Conservation (phyloP, 768 basidiomycete genomes). For the Boletus vinaceobasis region DNA sequence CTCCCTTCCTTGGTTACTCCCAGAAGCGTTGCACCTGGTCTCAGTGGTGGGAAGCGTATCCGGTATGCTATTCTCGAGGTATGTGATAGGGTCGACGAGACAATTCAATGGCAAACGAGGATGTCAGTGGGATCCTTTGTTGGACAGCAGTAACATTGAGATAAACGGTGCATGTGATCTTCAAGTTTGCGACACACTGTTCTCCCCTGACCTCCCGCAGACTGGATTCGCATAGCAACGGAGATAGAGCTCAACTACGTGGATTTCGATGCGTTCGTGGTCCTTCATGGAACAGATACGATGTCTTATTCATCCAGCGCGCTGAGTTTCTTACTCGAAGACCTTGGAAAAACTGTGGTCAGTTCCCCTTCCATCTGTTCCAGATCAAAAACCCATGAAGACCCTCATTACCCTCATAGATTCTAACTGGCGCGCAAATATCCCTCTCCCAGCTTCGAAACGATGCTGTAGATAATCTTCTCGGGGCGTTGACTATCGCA, state of each 20-base stretch:
- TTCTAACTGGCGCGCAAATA: constrained; percentile 91
- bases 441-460: constrained; percentile 89
- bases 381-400: neutral
- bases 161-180: constrained; percentile 54
- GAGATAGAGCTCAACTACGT: constrained; percentile 93
- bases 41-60: constrained; percentile 63
- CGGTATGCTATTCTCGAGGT: constrained; percentile 86
- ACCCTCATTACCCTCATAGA: constrained; percentile 41
- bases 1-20: constrained; percentile 80
- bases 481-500: constrained; percentile 85
- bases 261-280: constrained; percentile 83
- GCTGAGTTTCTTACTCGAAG: constrained; percentile 86
- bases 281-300: constrained; percentile 89
- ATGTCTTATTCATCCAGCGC: constrained; percentile 90
- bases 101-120: neutral
- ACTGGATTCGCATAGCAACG: constrained; percentile 87
- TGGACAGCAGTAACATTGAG: constrained; percentile 89
- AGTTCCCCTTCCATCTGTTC: constrained; percentile 9
- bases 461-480: constrained; percentile 89
- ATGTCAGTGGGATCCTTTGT: constrained; percentile 74
- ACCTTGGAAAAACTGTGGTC: constrained; percentile 89
- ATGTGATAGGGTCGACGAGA: constrained; percentile 6
- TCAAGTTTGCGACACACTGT: neutral
- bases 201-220: constrained; percentile 36
- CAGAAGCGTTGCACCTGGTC: constrained; percentile 58